Base-by-base conservation (phyloP, 1,139 yeast species). In the Candida frijolesensis region DNA sequence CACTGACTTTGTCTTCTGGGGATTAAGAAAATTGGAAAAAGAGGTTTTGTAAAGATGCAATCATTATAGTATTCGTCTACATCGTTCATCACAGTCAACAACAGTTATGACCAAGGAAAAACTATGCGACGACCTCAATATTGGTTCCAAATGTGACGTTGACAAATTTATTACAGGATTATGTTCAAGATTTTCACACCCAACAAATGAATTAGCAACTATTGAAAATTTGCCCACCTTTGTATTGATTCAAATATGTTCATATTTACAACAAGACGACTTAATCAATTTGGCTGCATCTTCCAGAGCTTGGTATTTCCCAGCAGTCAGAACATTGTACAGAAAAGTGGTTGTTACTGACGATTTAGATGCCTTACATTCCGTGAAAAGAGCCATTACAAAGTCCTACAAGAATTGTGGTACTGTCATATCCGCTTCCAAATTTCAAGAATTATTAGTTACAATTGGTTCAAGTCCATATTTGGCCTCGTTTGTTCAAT, bases 321-420 rank as follows among this genome's bases (percentile, higher is more conserved):
- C 52, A 22, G 52, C 52, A 4, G 47, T 47, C 12, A 38, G 38
- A n/a, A 42, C 47, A 2, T 47, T 50, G 29, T 50, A 50, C 38
- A 41, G 45, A 11, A 50, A 50, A 32, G 41, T 50, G n/a, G 40
- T 50, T 18, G 48, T 50, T 14, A 44, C 44, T 5, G 52, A 50
- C 25, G 45, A 47, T 45, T 15, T 44, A 10, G 38, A 44, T 37
- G 38, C 47, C 2, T 35, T 47, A 29, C 19, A 14, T 12, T 42
- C 48, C 3, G 27, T 50, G 4, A 35, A 42, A 15, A 44, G 33
- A 30, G 47, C 35, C 2, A 15, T 47, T 9, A 41, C 46, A 5
- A 46, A 47, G 18, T 35, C 41, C 16, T 18, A 16, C 8, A 47
- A 41, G 18, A 38, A 41, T 30, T 50, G 30, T 45, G 52, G 52